Evolutionary conservation across 306 rosid species (phyloP), one percentile per base, ranked within the genome.

Genomic region (Mucuna pruriens): DNA sequence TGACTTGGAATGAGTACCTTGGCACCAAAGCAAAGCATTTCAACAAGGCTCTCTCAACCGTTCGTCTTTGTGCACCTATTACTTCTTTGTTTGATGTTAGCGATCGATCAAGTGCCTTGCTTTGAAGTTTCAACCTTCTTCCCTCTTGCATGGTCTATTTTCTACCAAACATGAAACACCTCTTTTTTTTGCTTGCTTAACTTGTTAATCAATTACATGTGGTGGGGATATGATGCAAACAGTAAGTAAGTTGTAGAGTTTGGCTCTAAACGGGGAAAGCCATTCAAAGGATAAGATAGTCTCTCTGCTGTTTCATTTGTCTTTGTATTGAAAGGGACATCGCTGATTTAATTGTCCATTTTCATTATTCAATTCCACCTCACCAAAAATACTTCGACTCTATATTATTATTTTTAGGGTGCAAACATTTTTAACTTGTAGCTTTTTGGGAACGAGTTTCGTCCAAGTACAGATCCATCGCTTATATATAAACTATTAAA

Each of bases 1-100:
- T 96, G 57, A 90, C 98, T 29, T 96, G 99, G 99, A 83, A 75
- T 7, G 98, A 96, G 82, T 96, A 92, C 83, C 97, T 96, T 58
- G 94, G 92, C 23, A 83, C 84, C 12, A 96, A 92, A 84, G 97
- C 98, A 44, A 90, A 91, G 71, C 91, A 90, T 77, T 93, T 92
- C 89, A 85, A 95, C 42, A 78, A 92, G 52, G 98, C 98, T 51
- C 99, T 94, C 16, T 85, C 97, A 0, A 75, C 77, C 0, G 89
- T 94, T 49, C 81, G 80, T 23, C 74, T 90, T 39, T 84, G 88
- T 42, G 82, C 83, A 46, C 88, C 86, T 19, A 64, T 84, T n/a
- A 86, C 80, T 71, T 84, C 79, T 29, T 81, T 85, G 77, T 75
- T 87, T 64, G 89, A 94, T 80, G 93, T 79, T 60, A 92, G 74